phyloP scores from a whole-genome alignment of 2,329 filamentous ascomycete species.

The Botryotinia narcissicola region DNA sequence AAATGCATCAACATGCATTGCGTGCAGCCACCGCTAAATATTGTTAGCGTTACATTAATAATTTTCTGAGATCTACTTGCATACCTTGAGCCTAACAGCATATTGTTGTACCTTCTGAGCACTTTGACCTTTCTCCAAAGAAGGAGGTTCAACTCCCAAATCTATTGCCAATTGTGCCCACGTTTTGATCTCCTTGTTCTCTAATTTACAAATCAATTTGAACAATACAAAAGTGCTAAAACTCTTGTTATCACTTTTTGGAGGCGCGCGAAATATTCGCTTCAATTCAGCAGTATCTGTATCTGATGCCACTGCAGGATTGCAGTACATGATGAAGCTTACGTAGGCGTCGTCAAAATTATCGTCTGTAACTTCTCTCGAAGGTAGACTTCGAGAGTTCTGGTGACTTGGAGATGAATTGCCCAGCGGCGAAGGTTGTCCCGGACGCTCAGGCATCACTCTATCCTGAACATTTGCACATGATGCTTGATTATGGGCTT shows the following conservation, averaged over 20 bases:
- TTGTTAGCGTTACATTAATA: constrained; percentile 24
- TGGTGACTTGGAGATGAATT: constrained; percentile 11
- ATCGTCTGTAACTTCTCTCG: constrained; percentile 63
- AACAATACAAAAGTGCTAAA: constrained; percentile 78
- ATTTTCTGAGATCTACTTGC: constrained; percentile 26
- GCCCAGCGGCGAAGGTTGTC: constrained; percentile 16
- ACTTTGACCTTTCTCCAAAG: constrained; percentile 79
- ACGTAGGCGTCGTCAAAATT: constrained; percentile 82
- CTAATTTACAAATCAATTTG: constrained; percentile 74
- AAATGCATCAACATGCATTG: constrained; percentile 92
- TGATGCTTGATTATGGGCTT: constrained; percentile 20
- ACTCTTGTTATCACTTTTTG: constrained; percentile 81
- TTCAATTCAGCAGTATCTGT: constrained; percentile 69
- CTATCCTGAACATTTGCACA: constrained; percentile 22
- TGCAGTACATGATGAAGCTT: constrained; percentile 84
- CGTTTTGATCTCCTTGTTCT: constrained; percentile 82
- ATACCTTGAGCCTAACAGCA: constrained; percentile 83
- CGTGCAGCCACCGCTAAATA: constrained; percentile 85
- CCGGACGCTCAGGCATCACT: constrained; percentile 20
- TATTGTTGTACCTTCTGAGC: constrained; percentile 95
- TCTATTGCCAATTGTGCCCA: constrained; percentile 86
- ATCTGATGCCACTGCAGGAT: constrained; percentile 71
- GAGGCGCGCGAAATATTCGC: constrained; percentile 74
- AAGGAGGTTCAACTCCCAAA: constrained; percentile 84
- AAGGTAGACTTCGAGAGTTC: constrained; percentile 51